Conservation (phyloP, 176 grass and related monocot species). For the Avena insularis region DNA sequence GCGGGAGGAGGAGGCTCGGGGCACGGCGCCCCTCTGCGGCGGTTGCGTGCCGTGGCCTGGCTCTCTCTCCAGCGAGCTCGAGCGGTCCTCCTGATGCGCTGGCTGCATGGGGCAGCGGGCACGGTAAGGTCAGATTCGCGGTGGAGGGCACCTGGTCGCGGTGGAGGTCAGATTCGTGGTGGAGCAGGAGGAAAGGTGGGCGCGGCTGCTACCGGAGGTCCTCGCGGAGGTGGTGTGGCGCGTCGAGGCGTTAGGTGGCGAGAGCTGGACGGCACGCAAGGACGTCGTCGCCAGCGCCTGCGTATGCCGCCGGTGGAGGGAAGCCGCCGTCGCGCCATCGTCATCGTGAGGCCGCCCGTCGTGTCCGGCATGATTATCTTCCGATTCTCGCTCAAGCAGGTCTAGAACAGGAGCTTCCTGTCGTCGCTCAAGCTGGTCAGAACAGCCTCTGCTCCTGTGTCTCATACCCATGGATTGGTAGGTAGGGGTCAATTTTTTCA, state of each 20-base stretch:
- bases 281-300: slow-evolving; percentile 72
- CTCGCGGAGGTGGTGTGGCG: slow-evolving; percentile 68
- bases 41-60: no score
- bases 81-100: no score
- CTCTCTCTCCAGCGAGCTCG: no score
- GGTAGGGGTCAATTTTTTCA: not conserved
- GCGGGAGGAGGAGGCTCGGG: no score
- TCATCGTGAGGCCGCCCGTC: slow-evolving; percentile 59
- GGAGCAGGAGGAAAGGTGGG: slow-evolving; percentile 68
- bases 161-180: not conserved
- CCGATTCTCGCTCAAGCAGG: slow-evolving; percentile 84
- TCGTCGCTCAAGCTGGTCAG: slow-evolving; percentile 42
- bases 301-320: slow-evolving; percentile 77
- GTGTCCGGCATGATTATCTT: slow-evolving; percentile 81
- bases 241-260: slow-evolving; percentile 72
- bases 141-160: no score
- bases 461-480: slow-evolving; percentile 9
- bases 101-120: no score
- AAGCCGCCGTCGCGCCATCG: slow-evolving; percentile 51
- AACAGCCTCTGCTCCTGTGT: not conserved
- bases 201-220: slow-evolving; percentile 75
- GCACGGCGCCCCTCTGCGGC: no score
- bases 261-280: slow-evolving; percentile 75
- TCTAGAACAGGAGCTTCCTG: not conserved
- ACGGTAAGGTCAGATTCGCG: no score